Evolutionary conservation across 495 filamentous ascomycete genomes (phyloP).

Genomic region (Tuber indicum): DNA sequence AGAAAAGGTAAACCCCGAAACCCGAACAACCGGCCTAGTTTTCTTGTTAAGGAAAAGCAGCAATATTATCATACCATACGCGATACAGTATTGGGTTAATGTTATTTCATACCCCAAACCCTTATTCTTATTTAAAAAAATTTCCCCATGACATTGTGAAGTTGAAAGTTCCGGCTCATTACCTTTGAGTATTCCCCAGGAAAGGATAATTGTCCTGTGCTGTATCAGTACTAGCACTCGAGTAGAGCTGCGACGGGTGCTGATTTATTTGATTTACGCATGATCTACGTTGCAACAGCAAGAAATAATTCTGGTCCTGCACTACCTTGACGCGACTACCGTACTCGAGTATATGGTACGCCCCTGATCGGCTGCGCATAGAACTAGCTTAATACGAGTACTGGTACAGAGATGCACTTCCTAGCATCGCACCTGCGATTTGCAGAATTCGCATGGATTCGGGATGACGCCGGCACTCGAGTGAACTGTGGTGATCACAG

Average conservation of each 20-base stretch:
- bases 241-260: too few relatives aligned
- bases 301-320: neutral
- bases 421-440: neutral
- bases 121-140: neutral
- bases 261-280: too few relatives aligned
- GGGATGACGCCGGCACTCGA: neutral
- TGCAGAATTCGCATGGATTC: neutral
- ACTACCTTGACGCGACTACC: neutral
- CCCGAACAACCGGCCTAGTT: conserved; percentile 6
- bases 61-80: too few relatives aligned
- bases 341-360: neutral
- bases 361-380: neutral
- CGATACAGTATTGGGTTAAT: neutral
- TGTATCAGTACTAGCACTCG: too few relatives aligned
- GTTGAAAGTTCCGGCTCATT: neutral
- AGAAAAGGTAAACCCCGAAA: conserved; percentile 17
- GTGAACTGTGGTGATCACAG: neutral
- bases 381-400: neutral
- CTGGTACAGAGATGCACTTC: neutral
- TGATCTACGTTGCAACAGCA: neutral
- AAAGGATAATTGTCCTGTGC: neutral
- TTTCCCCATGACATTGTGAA: neutral
- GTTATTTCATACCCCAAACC: neutral
- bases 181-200: neutral
- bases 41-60: neutral